Conservation (phyloP, 345 rosid species). For the Lepidium sativum region DNA sequence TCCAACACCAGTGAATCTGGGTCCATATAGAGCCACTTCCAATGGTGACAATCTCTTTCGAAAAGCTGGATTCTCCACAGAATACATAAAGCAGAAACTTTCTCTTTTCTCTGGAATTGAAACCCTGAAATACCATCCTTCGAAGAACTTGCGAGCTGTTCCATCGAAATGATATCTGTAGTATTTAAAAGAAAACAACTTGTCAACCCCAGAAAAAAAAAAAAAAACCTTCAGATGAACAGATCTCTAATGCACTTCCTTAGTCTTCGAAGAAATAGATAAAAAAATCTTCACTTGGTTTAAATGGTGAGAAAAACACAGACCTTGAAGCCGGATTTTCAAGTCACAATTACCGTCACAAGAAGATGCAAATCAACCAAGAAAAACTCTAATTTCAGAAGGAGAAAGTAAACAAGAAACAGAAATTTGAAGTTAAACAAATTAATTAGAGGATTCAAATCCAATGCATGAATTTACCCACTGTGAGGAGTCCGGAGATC, state of each 20-base stretch:
- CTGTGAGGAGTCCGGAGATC: constrained; percentile 89
- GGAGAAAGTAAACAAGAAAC: neutral
- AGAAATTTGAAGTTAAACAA: too few relatives aligned
- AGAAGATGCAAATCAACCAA: neutral
- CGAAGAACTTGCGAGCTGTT: constrained; percentile 57
- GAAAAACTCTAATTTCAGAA: neutral
- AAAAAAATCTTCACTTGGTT: neutral
- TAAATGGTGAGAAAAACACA: neutral
- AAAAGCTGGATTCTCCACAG: constrained; percentile 83
- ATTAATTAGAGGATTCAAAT: neutral
- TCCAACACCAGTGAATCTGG: constrained; percentile 75
- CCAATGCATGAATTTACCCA: constrained; percentile 38
- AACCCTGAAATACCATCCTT: constrained; percentile 96
- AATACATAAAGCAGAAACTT: constrained; percentile 95
- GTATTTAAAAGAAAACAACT: neutral
- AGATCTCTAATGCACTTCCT: neutral
- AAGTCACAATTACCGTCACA: neutral
- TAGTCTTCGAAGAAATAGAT: neutral
- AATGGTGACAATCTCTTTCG: constrained; percentile 37
- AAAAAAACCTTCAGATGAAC: neutral
- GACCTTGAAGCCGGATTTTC: neutral
- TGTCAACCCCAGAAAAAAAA: neutral
- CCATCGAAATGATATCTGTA: constrained; percentile 90
- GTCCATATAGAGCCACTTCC: constrained; percentile 54
- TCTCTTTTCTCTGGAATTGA: constrained; percentile 74